Evolutionary conservation across 2,329 filamentous ascomycete genomes (phyloP).

Genomic region (Apiospora malaysiana): DNA sequence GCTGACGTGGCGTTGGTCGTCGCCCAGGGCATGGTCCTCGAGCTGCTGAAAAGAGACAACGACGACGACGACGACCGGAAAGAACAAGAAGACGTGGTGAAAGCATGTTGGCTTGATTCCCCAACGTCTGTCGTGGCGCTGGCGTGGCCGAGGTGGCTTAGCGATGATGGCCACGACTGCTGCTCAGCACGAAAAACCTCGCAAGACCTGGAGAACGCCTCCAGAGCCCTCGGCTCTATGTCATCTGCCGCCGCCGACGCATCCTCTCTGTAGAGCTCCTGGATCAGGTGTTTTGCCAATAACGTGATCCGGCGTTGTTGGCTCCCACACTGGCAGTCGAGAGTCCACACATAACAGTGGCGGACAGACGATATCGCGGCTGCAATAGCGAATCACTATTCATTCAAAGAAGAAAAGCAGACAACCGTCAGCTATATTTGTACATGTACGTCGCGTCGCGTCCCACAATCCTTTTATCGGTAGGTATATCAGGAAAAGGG

Average conservation of each 20-base stretch:
- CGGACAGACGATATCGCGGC: neutral
- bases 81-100: neutral
- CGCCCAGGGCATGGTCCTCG: neutral
- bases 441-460: neutral
- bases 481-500: neutral
- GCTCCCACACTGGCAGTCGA: conserved; percentile 3
- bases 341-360: neutral
- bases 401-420: no score
- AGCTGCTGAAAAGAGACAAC: neutral
- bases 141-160: neutral
- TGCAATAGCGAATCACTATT: neutral
- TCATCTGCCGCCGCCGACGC: neutral
- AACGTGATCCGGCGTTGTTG: neutral
- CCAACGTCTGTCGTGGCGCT: neutral
- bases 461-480: neutral
- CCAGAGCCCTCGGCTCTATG: neutral
- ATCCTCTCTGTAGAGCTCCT: neutral
- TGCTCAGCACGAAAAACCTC: neutral
- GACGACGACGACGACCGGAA: no score
- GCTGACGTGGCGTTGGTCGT: neutral
- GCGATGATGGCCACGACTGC: neutral
- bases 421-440: neutral
- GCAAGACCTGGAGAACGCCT: neutral
- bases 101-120: neutral
- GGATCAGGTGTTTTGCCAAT: neutral